phyloP scores from a whole-genome alignment of 1,284 basidiomycete species.

The Afroboletus lepidellus region DNA sequence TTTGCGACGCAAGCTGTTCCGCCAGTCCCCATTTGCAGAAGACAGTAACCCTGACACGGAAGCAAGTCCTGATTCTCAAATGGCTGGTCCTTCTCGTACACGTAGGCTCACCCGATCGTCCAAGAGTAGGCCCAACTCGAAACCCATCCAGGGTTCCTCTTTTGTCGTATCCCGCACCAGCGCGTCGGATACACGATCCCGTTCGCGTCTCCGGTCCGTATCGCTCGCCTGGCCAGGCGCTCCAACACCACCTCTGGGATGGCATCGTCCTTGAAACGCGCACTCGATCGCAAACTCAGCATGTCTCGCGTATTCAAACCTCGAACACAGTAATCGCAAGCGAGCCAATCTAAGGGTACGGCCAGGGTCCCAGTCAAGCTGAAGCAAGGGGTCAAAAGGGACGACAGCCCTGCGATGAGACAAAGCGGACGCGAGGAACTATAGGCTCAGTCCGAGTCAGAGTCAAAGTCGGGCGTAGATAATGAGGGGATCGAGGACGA shows the following conservation, averaged over 20 bases:
- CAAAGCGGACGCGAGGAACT: conserved; percentile 8
- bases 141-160: conserved; percentile 18
- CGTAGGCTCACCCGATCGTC: conserved; percentile 20
- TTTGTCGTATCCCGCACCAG: conserved; percentile 15
- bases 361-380: conserved; percentile 8
- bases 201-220: conserved; percentile 65
- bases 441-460: conserved; percentile 1
- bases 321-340: conserved; percentile 15
- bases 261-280: conserved; percentile 44
- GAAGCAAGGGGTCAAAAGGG: conserved; percentile 8
- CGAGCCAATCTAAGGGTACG: conserved; percentile 8
- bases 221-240: conserved; percentile 52
- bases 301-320: conserved; percentile 68
- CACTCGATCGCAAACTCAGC: conserved; percentile 63
- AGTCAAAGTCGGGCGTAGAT: not conserved
- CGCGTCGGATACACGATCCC: conserved; percentile 36
- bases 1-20: conserved; percentile 67
- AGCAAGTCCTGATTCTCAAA: conserved; percentile 17
- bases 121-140: conserved; percentile 7
- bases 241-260: conserved; percentile 35
- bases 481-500: conserved; percentile 19
- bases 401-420: conserved; percentile 48
- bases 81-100: conserved; percentile 5
- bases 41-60: conserved; percentile 21
- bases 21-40: conserved; percentile 52